Conservation (phyloP, 371 early-diverging fungal species). For the Actinomortierella ambigua region DNA sequence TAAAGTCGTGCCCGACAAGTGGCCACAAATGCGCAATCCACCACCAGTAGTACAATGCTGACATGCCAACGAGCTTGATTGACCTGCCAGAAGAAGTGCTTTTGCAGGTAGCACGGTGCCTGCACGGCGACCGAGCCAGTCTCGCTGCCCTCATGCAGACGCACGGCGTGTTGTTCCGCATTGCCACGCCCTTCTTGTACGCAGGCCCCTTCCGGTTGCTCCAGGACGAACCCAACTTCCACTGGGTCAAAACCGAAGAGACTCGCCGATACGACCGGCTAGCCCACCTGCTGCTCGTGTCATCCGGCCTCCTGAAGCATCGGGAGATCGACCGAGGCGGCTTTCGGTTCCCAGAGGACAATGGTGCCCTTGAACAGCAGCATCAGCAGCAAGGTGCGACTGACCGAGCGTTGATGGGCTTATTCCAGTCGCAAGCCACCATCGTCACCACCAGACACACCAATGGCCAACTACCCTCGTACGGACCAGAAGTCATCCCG, state of each 20-base stretch:
- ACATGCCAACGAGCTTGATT: too few species aligned
- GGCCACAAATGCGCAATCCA: too few species aligned
- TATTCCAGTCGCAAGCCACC: neutral
- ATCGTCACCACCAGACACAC: neutral
- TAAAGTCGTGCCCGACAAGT: too few species aligned
- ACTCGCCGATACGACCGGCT: slow-evolving; percentile 28
- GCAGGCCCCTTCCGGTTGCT: slow-evolving; percentile 36
- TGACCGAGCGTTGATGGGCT: too few species aligned
- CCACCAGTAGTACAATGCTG: too few species aligned
- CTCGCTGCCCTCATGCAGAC: slow-evolving; percentile 30
- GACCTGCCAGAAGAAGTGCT: slow-evolving; percentile 43
- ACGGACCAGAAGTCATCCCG: slow-evolving; percentile 30
- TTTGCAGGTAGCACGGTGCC: slow-evolving; percentile 29
- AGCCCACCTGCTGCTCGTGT: slow-evolving; percentile 33
- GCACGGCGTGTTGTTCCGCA: slow-evolving; percentile 26
- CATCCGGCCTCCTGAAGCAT: slow-evolving; percentile 18
- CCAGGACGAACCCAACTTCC: slow-evolving; percentile 21
- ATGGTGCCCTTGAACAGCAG: neutral
- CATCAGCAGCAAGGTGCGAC: neutral
- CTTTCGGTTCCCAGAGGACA: neutral
- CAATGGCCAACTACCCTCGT: slow-evolving; percentile 22
- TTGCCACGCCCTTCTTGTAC: slow-evolving; percentile 37
- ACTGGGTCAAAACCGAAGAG: slow-evolving; percentile 25
- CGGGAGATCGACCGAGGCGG: neutral
- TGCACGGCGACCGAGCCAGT: slow-evolving; percentile 27